Conservation (phyloP, 2,329 filamentous ascomycete species). For the Colletotrichum sojae region DNA sequence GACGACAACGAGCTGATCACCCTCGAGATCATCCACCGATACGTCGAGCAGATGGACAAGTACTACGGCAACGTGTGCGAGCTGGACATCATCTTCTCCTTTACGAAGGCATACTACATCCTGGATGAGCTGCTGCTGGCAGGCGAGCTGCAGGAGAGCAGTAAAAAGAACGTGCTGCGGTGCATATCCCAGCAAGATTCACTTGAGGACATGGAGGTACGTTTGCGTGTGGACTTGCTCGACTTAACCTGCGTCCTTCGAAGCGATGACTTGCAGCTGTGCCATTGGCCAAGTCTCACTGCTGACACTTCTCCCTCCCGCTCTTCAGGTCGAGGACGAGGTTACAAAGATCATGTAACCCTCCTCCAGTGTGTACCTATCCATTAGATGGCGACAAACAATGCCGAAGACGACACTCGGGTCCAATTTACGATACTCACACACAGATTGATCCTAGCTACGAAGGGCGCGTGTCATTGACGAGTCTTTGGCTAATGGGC, state of each 20-base stretch:
- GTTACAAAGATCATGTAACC: constrained; percentile 90
- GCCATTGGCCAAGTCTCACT: constrained; percentile 36
- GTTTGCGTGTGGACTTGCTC: constrained; percentile 55
- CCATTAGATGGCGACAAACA: constrained; percentile 30
- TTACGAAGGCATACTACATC: constrained; percentile 99
- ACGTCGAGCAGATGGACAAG: constrained; percentile 99
- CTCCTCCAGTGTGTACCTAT: constrained; percentile 38
- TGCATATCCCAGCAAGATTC: constrained; percentile 98
- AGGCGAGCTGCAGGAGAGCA: constrained; percentile 98
- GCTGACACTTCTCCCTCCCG: constrained; percentile 64
- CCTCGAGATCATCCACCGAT: constrained; percentile 98
- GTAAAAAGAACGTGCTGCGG: constrained; percentile 97
- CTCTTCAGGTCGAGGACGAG: constrained; percentile 85
- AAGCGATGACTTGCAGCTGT: constrained; percentile 27
- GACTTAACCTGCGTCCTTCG: constrained; percentile 7
- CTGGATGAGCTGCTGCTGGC: constrained; percentile 95
- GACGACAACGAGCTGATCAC: constrained; percentile 98
- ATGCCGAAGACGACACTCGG: constrained; percentile 17
- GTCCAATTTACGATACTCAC: constrained; percentile 20
- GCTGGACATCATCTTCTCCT: constrained; percentile 99
- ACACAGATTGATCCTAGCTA: constrained; percentile 8
- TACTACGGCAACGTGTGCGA: constrained; percentile 99
- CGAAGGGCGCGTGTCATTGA: constrained; percentile 29
- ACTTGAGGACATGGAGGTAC: constrained; percentile 98
- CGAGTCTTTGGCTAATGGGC: constrained; percentile 45